These are phyloP conservation scores for Begonia loranthoides DNA, from an alignment of 306 rosid genomes.

Conservation along the genomic window DNA sequence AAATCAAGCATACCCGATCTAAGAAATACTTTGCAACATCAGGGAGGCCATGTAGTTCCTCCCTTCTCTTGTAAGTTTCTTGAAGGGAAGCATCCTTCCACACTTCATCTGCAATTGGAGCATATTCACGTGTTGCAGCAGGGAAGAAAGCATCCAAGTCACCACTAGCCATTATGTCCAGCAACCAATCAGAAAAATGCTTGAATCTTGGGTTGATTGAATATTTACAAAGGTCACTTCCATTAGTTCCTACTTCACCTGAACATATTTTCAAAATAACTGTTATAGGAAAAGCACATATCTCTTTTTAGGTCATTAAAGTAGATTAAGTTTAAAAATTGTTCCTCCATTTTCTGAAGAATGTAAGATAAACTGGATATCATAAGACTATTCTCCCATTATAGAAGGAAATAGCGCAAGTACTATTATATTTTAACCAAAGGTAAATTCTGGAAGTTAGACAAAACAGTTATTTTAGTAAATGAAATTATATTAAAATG, in stretches of 20 bases:
- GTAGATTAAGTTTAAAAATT: too few relatives aligned
- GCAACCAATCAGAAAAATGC: slow-evolving; percentile 85
- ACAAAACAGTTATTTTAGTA: too few relatives aligned
- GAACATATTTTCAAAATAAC: slow-evolving; percentile 5
- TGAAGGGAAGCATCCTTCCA: slow-evolving; percentile 86
- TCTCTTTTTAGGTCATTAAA: too few relatives aligned
- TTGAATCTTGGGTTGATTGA: slow-evolving; percentile 64
- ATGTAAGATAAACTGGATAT: too few relatives aligned
- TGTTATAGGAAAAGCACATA: too few relatives aligned
- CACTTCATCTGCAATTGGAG: slow-evolving; percentile 74
- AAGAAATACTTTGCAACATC: slow-evolving; percentile 79
- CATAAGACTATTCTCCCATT: too few relatives aligned
- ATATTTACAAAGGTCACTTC: slow-evolving; percentile 43
- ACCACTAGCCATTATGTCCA: slow-evolving; percentile 82
- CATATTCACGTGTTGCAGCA: slow-evolving; percentile 95
- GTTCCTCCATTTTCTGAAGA: too few relatives aligned
- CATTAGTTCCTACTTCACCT: slow-evolving; percentile 36
- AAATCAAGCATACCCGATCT: slow-evolving; percentile 49
- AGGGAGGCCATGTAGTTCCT: slow-evolving; percentile 69
- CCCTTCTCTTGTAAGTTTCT: slow-evolving; percentile 79
- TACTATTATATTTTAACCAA: too few relatives aligned
- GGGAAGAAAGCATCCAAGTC: slow-evolving; percentile 87
- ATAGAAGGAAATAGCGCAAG: too few relatives aligned
- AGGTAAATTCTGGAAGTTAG: too few relatives aligned
- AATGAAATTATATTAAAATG: too few relatives aligned